These are phyloP conservation scores for Lactarius indigo DNA, from an alignment of 768 basidiomycete species.

Conservation along the genomic window DNA sequence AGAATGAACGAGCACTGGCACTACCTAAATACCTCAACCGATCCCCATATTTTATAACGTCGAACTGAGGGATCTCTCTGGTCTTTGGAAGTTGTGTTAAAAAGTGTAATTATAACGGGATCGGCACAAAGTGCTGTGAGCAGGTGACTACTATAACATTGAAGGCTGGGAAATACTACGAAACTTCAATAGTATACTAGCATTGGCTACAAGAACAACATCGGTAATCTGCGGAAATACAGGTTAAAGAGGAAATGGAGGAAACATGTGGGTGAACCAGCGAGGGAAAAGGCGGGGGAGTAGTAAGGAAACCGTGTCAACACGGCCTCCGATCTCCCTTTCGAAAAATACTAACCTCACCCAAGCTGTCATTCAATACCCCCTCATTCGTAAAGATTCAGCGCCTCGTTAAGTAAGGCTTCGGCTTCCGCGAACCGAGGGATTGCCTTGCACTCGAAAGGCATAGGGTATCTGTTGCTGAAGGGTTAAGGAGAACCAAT, in stretches of 20 bases:
- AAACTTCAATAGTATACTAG: neutral
- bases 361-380: neutral
- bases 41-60: no score
- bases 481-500: neutral
- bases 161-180: no score
- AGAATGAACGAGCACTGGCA: no score
- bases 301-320: neutral
- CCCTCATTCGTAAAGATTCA: neutral
- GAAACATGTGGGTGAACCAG: no score
- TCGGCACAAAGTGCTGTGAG: no score
- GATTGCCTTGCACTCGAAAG: neutral
- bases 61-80: no score
- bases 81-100: no score
- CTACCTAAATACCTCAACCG: no score
- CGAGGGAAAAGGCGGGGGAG: no score
- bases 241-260: neutral
- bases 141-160: no score
- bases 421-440: constrained; percentile 7
- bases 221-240: neutral
- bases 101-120: no score
- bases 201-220: neutral
- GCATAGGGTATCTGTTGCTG: neutral
- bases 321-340: neutral
- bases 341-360: neutral
- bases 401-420: neutral